Evolutionary conservation across 1,284 basidiomycete species (phyloP).

Genomic region (Irpex rosettiformis): DNA sequence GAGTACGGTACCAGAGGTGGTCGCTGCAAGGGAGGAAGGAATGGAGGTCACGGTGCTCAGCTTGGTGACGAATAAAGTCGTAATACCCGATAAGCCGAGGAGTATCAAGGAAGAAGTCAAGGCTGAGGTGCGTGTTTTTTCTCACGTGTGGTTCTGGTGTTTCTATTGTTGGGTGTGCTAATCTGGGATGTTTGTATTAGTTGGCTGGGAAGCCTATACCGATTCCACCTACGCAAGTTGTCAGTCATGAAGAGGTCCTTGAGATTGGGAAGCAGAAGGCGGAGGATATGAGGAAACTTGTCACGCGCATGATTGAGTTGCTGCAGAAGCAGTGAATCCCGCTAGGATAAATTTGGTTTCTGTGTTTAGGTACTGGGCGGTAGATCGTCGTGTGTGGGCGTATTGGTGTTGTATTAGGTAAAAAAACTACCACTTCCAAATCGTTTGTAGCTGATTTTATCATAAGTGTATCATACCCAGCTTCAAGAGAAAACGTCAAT

Average conservation of each 20-base stretch:
- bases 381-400: no score
- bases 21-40: slow-evolving; percentile 74
- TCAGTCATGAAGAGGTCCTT: slow-evolving; percentile 85
- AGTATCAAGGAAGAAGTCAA: slow-evolving; percentile 66
- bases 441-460: no score
- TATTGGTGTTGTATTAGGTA: no score
- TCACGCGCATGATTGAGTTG: slow-evolving; percentile 55
- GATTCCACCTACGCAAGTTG: slow-evolving; percentile 42
- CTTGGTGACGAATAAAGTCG: slow-evolving; percentile 80
- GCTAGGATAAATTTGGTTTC: no score
- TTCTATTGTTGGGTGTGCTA: no score
- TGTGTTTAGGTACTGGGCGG: no score
- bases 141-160: slow-evolving; percentile 7
- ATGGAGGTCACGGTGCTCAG: slow-evolving; percentile 74
- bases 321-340: not conserved
- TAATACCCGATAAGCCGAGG: slow-evolving; percentile 69
- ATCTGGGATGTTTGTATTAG: no score
- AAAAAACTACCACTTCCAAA: no score
- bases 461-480: no score
- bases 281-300: slow-evolving; percentile 64
- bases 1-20: slow-evolving; percentile 89
- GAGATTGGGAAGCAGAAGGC: slow-evolving; percentile 64
- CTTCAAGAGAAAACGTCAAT: no score
- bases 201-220: slow-evolving; percentile 54
- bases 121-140: slow-evolving; percentile 54